Percentiles rank a stretch among this genome's conserved stretches.
These are phyloP conservation scores for Dactylorhiza incarnata DNA, from an alignment of 106 monocot genomes.

Conservation along the genomic window DNA sequence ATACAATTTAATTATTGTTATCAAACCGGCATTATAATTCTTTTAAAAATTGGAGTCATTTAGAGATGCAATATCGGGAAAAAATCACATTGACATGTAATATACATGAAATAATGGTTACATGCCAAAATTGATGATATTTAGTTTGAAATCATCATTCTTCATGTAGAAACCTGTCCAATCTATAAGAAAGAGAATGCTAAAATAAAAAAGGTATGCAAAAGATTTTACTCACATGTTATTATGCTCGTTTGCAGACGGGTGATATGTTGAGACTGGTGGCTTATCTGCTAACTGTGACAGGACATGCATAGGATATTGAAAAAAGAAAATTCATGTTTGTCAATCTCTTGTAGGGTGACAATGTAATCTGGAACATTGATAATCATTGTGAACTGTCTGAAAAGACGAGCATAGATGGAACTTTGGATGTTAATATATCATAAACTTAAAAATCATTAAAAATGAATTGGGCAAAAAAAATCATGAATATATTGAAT, in stretches of 20 bases:
- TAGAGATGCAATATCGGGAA: not conserved
- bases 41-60: not conserved
- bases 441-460: not conserved
- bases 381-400: not conserved
- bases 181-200: not conserved
- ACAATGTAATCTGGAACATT: not conserved
- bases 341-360: not conserved
- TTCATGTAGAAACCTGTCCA: not conserved
- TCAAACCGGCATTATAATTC: not conserved
- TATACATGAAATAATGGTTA: not conserved
- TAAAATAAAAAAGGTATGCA: not conserved
- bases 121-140: not conserved
- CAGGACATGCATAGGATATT: constrained; percentile 7
- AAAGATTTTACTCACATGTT: constrained; percentile 21
- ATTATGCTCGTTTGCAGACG: constrained; percentile 23
- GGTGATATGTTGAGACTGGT: constrained; percentile 16
- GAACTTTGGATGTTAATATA: not conserved
- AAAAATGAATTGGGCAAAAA: too few relatives aligned
- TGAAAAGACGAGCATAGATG: not conserved
- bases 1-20: not conserved
- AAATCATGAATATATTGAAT: not conserved
- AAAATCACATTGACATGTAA: not conserved
- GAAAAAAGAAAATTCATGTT: not conserved
- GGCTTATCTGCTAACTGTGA: constrained; percentile 29
- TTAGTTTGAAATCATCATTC: not conserved